Evolutionary conservation across 345 rosid genomes (phyloP).

Genomic region (Cochlearia excelsa): DNA sequence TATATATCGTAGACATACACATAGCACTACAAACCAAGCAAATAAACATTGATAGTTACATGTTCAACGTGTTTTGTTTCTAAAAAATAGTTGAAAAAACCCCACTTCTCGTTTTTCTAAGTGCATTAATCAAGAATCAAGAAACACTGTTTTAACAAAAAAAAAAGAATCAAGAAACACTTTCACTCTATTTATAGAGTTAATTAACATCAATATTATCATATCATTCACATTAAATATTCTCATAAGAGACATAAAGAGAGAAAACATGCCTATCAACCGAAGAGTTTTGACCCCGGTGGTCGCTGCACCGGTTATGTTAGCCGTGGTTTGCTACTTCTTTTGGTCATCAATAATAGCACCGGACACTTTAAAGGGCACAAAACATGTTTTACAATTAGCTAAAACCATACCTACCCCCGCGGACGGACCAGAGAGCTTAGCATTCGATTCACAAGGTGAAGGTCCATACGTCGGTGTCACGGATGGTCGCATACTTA

Average conservation of each 20-base stretch:
- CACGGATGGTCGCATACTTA: slow-evolving; percentile 62
- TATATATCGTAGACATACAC: not conserved
- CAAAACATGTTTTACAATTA: slow-evolving; percentile 14
- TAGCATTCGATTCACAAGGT: slow-evolving; percentile 32
- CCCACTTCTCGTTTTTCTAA: too few relatives aligned
- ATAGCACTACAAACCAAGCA: not conserved
- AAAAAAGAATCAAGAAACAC: too few relatives aligned
- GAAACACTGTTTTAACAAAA: too few relatives aligned
- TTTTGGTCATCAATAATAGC: slow-evolving; percentile 29
- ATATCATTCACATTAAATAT: slow-evolving; percentile 1
- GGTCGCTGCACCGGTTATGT: slow-evolving; percentile 15
- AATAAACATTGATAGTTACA: not conserved
- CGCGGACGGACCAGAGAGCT: slow-evolving; percentile 31
- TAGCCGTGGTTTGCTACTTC: slow-evolving; percentile 17
- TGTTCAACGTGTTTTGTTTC: not conserved
- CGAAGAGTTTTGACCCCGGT: slow-evolving; percentile 10
- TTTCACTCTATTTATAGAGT: not conserved
- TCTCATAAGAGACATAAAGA: not conserved
- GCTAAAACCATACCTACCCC: slow-evolving; percentile 34
- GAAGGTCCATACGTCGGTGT: slow-evolving; percentile 58
- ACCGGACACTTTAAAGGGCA: slow-evolving; percentile 11
- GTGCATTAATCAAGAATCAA: too few relatives aligned
- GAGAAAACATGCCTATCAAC: slow-evolving; percentile 14
- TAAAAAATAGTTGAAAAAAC: too few relatives aligned
- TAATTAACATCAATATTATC: not conserved